A percentile compares a stretch with the other conserved stretches of the same genome.
Conservation (phyloP, 441 rosid species). For the Pelargonium citronellum region DNA sequence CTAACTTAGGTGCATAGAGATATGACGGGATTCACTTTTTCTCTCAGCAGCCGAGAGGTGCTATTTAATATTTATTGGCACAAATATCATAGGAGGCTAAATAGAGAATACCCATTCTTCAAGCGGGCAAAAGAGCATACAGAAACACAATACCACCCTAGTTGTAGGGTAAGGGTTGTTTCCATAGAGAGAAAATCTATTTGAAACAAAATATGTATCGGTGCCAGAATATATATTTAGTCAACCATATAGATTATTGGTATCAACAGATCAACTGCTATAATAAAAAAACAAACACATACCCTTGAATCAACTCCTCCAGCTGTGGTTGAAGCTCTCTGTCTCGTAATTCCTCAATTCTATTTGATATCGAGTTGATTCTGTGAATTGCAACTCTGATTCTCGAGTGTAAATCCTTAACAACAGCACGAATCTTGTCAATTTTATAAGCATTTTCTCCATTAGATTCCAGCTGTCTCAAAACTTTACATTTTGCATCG, state of each 20-base stretch:
- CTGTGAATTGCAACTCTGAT: conserved; percentile 86
- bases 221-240: too few species aligned
- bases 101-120: too few species aligned
- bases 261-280: neutral
- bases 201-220: too few species aligned
- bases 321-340: conserved; percentile 93
- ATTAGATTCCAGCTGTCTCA: conserved; percentile 70
- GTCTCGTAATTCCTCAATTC: conserved; percentile 88
- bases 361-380: conserved; percentile 78
- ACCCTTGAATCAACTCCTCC: conserved; percentile 92
- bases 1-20: too few species aligned
- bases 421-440: conserved; percentile 77
- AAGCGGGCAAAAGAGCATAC: too few species aligned
- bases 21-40: too few species aligned
- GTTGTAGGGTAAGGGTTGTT: too few species aligned
- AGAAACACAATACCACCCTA: too few species aligned
- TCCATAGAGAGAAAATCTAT: too few species aligned
- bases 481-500: conserved; percentile 51
- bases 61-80: too few species aligned
- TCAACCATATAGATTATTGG: neutral
- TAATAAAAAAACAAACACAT: conserved; percentile 14
- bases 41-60: too few species aligned
- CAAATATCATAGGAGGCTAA: too few species aligned
- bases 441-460: conserved; percentile 45
- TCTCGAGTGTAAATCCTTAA: conserved; percentile 89